These are phyloP conservation scores for Crithidia bombi DNA, from an alignment of 208 protist species.

Conservation along the genomic window DNA sequence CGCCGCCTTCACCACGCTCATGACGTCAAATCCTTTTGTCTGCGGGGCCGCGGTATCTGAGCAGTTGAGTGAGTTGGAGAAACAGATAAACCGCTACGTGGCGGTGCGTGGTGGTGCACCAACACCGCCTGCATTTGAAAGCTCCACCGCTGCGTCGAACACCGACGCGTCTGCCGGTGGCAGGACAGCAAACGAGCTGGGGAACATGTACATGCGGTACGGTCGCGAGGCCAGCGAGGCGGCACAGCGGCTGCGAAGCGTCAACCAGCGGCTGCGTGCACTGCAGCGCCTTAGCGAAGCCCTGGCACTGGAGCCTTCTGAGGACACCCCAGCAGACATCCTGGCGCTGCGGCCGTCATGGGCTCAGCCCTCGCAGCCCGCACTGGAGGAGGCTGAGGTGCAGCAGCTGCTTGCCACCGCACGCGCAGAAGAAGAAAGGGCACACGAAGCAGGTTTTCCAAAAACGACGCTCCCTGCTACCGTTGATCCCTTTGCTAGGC, in stretches of 20 bases:
- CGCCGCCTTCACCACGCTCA: conserved; percentile 12
- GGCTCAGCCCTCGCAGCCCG: neutral
- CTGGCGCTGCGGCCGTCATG: conserved; percentile 24
- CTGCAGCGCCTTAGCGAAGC: conserved; percentile 24
- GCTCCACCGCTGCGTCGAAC: neutral
- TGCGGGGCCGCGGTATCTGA: conserved; percentile 16
- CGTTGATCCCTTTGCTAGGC: conserved; percentile 14
- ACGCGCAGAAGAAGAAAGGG: conserved; percentile 44
- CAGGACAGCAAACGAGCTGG: conserved; percentile 24
- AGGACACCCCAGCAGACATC: conserved; percentile 14
- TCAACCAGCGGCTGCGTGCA: conserved; percentile 51
- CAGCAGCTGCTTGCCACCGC: conserved; percentile 49
- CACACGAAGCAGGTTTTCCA: neutral
- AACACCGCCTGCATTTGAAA: neutral
- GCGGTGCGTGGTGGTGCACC: conserved; percentile 5
- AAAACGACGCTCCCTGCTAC: neutral
- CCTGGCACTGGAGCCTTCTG: conserved; percentile 15
- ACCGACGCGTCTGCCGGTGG: neutral
- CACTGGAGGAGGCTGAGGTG: conserved; percentile 35
- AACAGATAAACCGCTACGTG: conserved; percentile 12
- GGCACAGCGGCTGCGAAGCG: conserved; percentile 22
- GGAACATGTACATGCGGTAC: conserved; percentile 56
- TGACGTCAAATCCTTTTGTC: conserved; percentile 40
- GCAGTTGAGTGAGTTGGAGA: conserved; percentile 19
- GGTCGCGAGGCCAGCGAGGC: conserved; percentile 13